phyloP scores from a whole-genome alignment of 371 early-diverging fungal genomes.

The Lichtheimia ornata region DNA sequence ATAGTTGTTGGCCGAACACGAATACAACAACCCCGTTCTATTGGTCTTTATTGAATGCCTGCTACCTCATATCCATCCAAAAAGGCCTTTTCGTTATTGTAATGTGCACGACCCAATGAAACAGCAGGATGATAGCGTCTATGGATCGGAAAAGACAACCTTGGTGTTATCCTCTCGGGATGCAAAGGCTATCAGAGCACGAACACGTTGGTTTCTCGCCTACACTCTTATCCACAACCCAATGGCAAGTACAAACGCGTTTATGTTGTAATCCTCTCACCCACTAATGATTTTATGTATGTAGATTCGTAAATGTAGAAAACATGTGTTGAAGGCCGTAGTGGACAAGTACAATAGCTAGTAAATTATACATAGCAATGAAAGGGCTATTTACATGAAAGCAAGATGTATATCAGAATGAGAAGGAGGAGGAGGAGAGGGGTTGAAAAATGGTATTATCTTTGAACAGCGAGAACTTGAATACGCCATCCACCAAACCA shows the following conservation, averaged over 20 bases:
- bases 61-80: constrained; percentile 9
- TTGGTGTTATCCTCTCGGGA: not conserved
- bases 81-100: not conserved
- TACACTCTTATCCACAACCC: constrained; percentile 47
- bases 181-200: constrained; percentile 16
- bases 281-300: not conserved
- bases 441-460: not conserved
- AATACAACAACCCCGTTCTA: constrained; percentile 48
- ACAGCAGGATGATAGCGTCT: constrained; percentile 3
- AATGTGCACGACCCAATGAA: not conserved
- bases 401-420: constrained; percentile 1
- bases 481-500: constrained; percentile 46
- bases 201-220: constrained; percentile 47
- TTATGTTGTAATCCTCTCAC: not conserved
- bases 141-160: not conserved
- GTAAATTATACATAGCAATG: not conserved
- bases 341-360: no score
- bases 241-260: constrained; percentile 19
- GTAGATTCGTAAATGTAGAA: constrained; percentile 17
- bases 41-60: constrained; percentile 41
- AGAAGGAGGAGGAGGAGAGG: not conserved
- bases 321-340: constrained; percentile 1
- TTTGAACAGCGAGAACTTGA: constrained; percentile 33
- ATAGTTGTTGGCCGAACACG: constrained; percentile 46
- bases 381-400: not conserved